Evolutionary conservation across 2,329 filamentous ascomycete species (phyloP), one percentile per base, ranked within the genome.

Genomic region (Pseudogymnoascus sp.): DNA sequence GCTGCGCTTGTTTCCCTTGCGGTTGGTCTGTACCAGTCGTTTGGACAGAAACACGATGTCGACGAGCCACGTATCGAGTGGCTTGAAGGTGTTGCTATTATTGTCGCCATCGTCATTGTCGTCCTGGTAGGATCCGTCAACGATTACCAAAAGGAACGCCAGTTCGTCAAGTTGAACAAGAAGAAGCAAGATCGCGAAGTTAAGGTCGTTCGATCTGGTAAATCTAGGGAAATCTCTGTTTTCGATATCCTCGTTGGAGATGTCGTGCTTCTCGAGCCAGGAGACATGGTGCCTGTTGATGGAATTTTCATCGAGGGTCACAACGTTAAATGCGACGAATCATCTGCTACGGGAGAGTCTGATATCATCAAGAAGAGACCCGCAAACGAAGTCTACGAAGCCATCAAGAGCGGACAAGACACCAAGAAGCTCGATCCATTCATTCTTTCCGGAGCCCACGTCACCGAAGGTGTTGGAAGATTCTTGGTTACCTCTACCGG

Each of bases 41-140:
- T 88, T 61, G 84, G 82, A 15, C 80, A 81, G 2, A 70, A 77
- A n/a, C 77, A 81, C 57, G 74, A 79, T 4, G 74, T 79, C 9
- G 77, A 74, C 42, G 72, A 76, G 1, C 78, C 85, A 5, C 82
- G 82, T 36, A 86, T 91, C 11, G 87, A 92, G 73, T 93, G 90
- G 90, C 87, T 92, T 4, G 90, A 93, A 74, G 89, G 89, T 67
- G 86, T 92, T 10, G 89, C 90, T 7, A 91, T 93, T 67, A 86
- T 91, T 47, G 83, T 88, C 21, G 90, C 89, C 61, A 90, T 93
- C 65, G 72, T 87, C 15, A 87, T 93, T 67, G 90, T 93, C 57
- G 87, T 92, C 3, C 74, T 88, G 19, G 89, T 91, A 19, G 89
- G 88, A 65, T 89, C 89, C n/a, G 77, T 87, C 35, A 93, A 91